Percentiles rank a stretch among this genome's conserved stretches.
Evolutionary conservation across 306 rosid genomes (phyloP).

Genomic region (Hippophae tibetana): DNA sequence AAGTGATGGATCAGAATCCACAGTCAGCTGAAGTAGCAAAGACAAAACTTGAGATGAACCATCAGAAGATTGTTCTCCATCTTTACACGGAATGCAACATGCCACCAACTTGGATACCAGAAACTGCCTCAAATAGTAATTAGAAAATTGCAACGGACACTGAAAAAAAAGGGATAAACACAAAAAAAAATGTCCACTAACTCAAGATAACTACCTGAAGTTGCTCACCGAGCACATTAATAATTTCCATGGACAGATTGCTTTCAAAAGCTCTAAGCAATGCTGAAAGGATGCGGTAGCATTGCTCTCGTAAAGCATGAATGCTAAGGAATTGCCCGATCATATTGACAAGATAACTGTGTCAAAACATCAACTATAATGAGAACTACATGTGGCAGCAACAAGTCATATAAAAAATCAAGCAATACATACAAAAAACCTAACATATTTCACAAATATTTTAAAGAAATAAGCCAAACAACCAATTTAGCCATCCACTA

Average conservation of each 20-base stretch:
- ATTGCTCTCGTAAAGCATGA: slow-evolving; percentile 69
- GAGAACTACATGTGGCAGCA: not conserved
- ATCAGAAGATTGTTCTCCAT: slow-evolving; percentile 30
- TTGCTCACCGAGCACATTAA: slow-evolving; percentile 69
- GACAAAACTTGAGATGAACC: slow-evolving; percentile 47
- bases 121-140: slow-evolving; percentile 41
- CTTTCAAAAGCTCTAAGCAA: slow-evolving; percentile 36
- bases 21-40: slow-evolving; percentile 51
- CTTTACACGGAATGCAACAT: slow-evolving; percentile 54
- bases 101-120: slow-evolving; percentile 80
- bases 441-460: not conserved
- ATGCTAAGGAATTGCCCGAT: slow-evolving; percentile 56
- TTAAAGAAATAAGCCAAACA: not conserved
- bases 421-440: not conserved
- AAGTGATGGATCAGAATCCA: slow-evolving; percentile 69
- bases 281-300: slow-evolving; percentile 47
- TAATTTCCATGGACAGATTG: slow-evolving; percentile 42
- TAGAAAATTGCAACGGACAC: slow-evolving; percentile 6
- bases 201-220: slow-evolving; percentile 48
- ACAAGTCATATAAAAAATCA: not conserved
- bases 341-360: slow-evolving; percentile 87
- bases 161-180: not conserved
- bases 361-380: slow-evolving; percentile 9
- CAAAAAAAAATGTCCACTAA: not conserved
- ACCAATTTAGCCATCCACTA: no score